phyloP scores from a whole-genome alignment of 495 filamentous ascomycete species.

The Letharia columbiana region DNA sequence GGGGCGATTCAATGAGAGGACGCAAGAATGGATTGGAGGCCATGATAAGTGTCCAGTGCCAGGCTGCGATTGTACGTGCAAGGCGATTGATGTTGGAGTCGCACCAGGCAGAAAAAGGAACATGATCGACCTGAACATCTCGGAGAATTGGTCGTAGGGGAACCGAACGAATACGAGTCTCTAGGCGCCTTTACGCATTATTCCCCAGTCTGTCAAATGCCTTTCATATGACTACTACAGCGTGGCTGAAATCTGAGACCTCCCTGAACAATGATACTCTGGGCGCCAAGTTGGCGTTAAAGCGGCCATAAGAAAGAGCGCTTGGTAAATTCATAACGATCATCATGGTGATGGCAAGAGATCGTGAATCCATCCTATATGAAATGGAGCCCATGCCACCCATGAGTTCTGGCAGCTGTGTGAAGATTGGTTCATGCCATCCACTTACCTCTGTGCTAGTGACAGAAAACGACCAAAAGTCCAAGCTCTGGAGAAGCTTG shows the following conservation, averaged over 20 bases:
- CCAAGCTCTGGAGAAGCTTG: background rate
- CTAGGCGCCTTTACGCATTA: background rate
- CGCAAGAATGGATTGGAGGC: constrained; percentile 64
- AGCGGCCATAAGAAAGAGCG: background rate
- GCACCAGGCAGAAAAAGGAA: background rate
- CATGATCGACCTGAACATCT: background rate
- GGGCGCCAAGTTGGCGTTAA: background rate
- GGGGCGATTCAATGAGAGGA: constrained; percentile 24
- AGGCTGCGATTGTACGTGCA: constrained; percentile 80
- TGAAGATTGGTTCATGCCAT: background rate
- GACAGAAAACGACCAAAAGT: background rate
- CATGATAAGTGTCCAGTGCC: constrained; percentile 81
- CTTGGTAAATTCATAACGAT: background rate
- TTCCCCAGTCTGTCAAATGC: background rate
- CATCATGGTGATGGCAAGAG: background rate
- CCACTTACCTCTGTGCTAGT: background rate
- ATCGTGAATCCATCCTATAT: background rate
- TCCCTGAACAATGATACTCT: background rate
- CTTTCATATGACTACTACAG: background rate
- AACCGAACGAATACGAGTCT: background rate
- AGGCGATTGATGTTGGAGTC: constrained; percentile 12
- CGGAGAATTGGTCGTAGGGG: background rate
- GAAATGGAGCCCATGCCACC: background rate
- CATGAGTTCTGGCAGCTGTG: background rate
- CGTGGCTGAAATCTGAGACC: background rate